Evolutionary conservation across 1,284 basidiomycete genomes (phyloP), one percentile per base, ranked within the genome.

Genomic region (Laetiporus sulphureus): DNA sequence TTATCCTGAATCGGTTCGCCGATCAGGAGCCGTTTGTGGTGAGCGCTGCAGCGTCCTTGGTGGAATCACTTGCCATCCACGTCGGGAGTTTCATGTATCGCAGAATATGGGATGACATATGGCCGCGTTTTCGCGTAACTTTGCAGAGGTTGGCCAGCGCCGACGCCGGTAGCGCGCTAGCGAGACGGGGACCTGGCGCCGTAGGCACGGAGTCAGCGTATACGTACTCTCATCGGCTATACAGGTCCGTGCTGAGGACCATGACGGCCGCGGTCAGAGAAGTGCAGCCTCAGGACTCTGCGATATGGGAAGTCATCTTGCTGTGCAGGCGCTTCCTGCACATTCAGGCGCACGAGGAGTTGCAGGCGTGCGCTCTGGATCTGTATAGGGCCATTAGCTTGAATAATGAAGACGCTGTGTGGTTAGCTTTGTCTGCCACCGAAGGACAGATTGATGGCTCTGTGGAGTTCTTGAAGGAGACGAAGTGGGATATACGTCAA

Each of bases 61-160:
- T 95, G 13, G 84, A 87, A 46, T 63, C 75, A 0, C 67, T 97
- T 20, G 73, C 79, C 0, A 63, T 55, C 25, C 69, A 86, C 50
- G 77, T 82, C 16, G 91, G 91, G 12, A 76, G 77, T 39, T 94
- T 90, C 64, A 91, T 96, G 85, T 75, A 74, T 35, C 69, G 78
- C 22, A 71, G 85, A 38, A 74, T 96, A 15, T 83, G 91, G 74
- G 88, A 94, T 49, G 88, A 95, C 50, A 75, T 91, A 13, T 95
- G 92, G 91, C 93, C 93, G 1, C 75, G 73, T 21, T 87, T 94
- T 55, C 67, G 66, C 30, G 56, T 51, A 3, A 68, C 93, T 42
- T 62, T 94, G 31, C 60, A 58, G 2, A 68, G 67, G 20, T 72
- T 92, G 19, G 74, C 79, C 34, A 60, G 58, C 15, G 73, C 70